Conservation (phyloP, 345 rosid genomes). For the Euphorbia peplus region DNA sequence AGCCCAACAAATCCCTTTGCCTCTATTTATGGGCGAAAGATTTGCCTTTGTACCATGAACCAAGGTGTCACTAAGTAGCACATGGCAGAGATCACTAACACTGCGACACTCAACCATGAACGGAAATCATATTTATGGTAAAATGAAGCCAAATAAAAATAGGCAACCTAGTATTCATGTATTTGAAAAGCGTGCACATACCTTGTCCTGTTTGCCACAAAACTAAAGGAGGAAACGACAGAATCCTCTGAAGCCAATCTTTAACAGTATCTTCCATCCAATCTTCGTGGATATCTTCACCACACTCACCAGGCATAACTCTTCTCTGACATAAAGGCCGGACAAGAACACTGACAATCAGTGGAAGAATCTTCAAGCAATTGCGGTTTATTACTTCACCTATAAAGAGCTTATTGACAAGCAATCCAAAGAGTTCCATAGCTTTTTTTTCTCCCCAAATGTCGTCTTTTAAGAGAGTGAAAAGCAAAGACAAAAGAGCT, state of each 20-base stretch:
- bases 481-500: conserved; percentile 65
- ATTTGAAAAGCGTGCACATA: conserved; percentile 20
- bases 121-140: not conserved
- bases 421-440: conserved; percentile 46
- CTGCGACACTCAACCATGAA: not conserved
- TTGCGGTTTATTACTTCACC: conserved; percentile 62
- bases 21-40: not conserved
- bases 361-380: conserved; percentile 76
- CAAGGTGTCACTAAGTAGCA: not conserved
- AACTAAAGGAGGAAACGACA: conserved; percentile 69
- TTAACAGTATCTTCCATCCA: conserved; percentile 43
- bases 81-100: not conserved
- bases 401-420: conserved; percentile 63
- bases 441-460: conserved; percentile 74
- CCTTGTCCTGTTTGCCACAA: conserved; percentile 63
- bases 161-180: not conserved
- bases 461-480: conserved; percentile 57
- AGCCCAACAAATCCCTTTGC: not conserved
- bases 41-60: not conserved
- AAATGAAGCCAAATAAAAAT: not conserved
- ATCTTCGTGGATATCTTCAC: conserved; percentile 28
- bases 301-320: conserved; percentile 28
- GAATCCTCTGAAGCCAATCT: conserved; percentile 67
- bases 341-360: conserved; percentile 46
- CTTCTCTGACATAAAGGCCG: conserved; percentile 41